These are phyloP conservation scores for Logfia minima DNA, from an alignment of 129 eudicot species.

Conservation along the genomic window DNA sequence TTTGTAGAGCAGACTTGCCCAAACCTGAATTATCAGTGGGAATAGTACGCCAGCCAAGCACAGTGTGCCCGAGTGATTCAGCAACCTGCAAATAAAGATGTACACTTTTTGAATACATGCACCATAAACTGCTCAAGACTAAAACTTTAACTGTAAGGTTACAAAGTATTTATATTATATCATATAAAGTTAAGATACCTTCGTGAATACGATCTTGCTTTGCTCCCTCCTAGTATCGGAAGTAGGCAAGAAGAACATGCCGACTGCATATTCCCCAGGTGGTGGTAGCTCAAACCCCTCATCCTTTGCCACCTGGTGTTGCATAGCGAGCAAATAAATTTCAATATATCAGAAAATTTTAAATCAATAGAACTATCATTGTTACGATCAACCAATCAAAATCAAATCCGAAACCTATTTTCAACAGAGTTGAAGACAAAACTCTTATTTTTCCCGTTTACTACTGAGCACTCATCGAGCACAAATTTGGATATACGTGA, in stretches of 20 bases:
- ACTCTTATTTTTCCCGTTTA: neutral
- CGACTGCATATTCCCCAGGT: conserved; percentile 84
- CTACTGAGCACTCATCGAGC: neutral
- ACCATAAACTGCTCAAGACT: neutral
- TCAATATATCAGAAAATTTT: neutral
- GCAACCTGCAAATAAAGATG: conserved; percentile 67
- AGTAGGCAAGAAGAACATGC: conserved; percentile 98
- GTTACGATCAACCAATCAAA: neutral
- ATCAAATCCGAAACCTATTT: neutral
- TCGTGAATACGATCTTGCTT: conserved; percentile 88
- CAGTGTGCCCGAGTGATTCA: conserved; percentile 97
- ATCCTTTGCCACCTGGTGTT: conserved; percentile 66
- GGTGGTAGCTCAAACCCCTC: conserved; percentile 90
- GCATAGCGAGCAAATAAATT: neutral
- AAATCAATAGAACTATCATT: neutral
- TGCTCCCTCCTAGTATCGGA: conserved; percentile 79
- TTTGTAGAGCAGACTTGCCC: conserved; percentile 82
- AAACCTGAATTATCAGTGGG: conserved; percentile 96
- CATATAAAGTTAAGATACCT: conserved; percentile 47
- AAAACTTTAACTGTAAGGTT: neutral
- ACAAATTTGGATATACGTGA: neutral
- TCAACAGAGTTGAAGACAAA: neutral
- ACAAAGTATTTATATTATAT: neutral
- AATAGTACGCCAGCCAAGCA: conserved; percentile 94
- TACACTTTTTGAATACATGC: neutral